These are phyloP conservation scores for Neurospora sp. DNA, from an alignment of 2,329 filamentous ascomycete species.

Conservation along the genomic window DNA sequence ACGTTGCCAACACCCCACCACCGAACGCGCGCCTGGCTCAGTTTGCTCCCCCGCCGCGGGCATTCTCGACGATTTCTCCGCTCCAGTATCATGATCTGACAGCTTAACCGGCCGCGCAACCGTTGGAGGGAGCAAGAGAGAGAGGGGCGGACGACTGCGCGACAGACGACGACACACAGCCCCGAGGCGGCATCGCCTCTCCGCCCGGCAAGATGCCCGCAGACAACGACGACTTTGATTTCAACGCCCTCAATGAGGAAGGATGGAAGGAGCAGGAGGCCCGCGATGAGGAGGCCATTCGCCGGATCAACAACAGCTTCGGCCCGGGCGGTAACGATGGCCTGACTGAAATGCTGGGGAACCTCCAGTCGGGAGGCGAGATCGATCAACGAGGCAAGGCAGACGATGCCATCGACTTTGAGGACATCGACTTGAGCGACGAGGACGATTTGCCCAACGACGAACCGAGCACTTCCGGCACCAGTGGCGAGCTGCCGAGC, in stretches of 20 bases:
- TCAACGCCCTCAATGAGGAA: constrained; percentile 11
- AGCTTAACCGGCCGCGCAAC: constrained; percentile 8
- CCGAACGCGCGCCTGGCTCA: not conserved
- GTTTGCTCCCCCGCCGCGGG: not conserved
- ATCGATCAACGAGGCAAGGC: constrained; percentile 70
- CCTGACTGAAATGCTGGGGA: constrained; percentile 24
- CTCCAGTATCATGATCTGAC: constrained; percentile 14
- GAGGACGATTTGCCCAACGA: constrained; percentile 75
- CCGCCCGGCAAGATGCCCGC: constrained; percentile 11
- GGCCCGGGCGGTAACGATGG: constrained; percentile 4
- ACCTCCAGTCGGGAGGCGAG: constrained; percentile 22
- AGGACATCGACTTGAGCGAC: constrained; percentile 90
- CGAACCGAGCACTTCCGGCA: constrained; percentile 40
- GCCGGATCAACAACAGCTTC: constrained; percentile 2
- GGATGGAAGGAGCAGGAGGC: constrained; percentile 17
- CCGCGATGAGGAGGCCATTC: constrained; percentile 14
- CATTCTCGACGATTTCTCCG: not conserved
- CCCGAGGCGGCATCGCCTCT: not conserved
- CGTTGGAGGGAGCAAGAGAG: constrained; percentile 10
- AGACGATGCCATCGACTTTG: constrained; percentile 79
- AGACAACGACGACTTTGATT: constrained; percentile 10
- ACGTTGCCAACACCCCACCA: not conserved
- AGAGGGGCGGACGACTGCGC: constrained; percentile 3
- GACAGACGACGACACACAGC: not conserved
- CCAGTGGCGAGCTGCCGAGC: constrained; percentile 39